phyloP scores from a whole-genome alignment of 2,329 filamentous ascomycete genomes.

The Alternaria infectoria region DNA sequence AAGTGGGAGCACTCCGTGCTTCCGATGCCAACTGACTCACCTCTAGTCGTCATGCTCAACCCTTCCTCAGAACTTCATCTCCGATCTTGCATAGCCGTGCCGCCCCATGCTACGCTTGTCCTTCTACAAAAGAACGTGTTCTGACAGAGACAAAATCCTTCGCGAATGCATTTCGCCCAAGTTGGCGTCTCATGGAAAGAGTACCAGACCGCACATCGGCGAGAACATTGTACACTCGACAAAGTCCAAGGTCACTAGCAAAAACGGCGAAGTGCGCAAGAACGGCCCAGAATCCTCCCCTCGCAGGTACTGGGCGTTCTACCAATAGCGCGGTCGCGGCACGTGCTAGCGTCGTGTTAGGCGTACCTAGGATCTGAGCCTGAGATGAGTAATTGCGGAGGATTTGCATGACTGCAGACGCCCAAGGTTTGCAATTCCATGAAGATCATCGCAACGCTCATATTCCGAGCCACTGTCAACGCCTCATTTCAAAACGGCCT shows the following conservation, averaged over 20 bases:
- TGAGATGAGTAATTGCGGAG: constrained; percentile 8
- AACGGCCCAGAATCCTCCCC: constrained; percentile 2
- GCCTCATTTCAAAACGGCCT: neutral
- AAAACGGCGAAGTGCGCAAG: constrained; percentile 1
- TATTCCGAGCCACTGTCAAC: neutral
- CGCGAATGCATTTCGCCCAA: neutral
- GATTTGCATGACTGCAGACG: constrained; percentile 7
- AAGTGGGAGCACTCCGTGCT: neutral
- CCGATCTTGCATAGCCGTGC: neutral
- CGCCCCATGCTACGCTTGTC: neutral
- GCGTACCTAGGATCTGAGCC: constrained; percentile 1
- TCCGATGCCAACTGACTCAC: neutral
- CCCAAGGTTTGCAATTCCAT: neutral
- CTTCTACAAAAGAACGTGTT: neutral
- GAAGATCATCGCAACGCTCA: neutral
- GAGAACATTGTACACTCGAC: neutral
- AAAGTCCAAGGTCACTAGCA: neutral
- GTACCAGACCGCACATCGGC: neutral
- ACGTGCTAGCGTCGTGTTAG: constrained; percentile 1
- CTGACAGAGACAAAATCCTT: neutral
- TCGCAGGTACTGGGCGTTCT: constrained; percentile 1
- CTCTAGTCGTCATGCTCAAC: neutral
- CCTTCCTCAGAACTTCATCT: neutral
- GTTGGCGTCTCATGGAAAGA: neutral
- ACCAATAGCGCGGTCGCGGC: constrained; percentile 6